Evolutionary conservation across 441 rosid genomes (phyloP).

Genomic region (Corymbia calophylla): DNA sequence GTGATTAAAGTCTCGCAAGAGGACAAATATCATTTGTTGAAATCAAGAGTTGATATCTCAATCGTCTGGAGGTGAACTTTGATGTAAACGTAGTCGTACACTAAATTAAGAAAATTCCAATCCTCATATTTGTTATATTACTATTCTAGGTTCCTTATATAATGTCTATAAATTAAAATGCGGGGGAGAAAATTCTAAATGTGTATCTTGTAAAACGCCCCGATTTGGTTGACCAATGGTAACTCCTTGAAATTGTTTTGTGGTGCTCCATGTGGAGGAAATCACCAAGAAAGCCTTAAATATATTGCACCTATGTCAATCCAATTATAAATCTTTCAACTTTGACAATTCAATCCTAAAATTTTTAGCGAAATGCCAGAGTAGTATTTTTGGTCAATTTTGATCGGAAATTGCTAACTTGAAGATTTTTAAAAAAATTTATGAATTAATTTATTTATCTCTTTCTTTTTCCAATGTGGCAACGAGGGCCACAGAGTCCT

Average conservation of each 20-base stretch:
- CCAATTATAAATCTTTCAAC: not conserved
- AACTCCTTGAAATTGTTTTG: not conserved
- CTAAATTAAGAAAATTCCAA: not conserved
- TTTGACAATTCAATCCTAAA: not conserved
- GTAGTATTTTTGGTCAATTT: not conserved
- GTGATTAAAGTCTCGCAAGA: not conserved
- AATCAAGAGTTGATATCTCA: not conserved
- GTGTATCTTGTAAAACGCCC: not conserved
- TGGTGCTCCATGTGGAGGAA: not conserved
- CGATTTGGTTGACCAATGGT: not conserved
- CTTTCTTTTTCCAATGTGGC: not conserved
- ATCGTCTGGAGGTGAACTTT: not conserved
- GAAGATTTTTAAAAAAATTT: no score
- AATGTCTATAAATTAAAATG: conserved; percentile 46
- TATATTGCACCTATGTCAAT: rapidly evolving
- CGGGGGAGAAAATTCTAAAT: conserved; percentile 49
- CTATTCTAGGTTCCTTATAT: not conserved
- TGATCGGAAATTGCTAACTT: rapidly evolving
- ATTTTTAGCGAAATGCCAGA: not conserved
- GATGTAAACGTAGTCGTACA: not conserved
- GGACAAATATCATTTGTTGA: not conserved
- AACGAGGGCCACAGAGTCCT: no score
- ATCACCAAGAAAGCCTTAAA: not conserved
- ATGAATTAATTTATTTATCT: no score
- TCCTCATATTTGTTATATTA: not conserved